These are phyloP conservation scores for Zygosaccharomyces pseudorouxii DNA, from an alignment of 805 yeast species.

Conservation along the genomic window DNA sequence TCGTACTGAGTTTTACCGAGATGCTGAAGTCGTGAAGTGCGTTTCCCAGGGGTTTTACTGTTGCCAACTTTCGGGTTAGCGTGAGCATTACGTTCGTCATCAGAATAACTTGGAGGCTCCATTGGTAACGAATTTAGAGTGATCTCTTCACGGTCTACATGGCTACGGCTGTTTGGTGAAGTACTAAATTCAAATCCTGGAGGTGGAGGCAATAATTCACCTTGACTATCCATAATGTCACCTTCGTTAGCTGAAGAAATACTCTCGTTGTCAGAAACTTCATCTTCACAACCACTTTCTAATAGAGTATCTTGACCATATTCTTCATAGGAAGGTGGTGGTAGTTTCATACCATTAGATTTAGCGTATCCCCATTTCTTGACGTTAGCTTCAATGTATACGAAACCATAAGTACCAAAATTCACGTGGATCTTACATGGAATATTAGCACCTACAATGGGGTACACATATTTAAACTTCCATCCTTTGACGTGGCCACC, in stretches of 20 bases:
- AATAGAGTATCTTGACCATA: slow-evolving; percentile 73
- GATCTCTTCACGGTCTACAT: slow-evolving; percentile 28
- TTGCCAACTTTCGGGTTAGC: background rate
- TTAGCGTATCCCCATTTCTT: slow-evolving; percentile 97
- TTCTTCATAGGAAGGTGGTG: slow-evolving; percentile 89
- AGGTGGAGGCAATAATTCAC: slow-evolving; percentile 34
- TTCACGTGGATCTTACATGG: slow-evolving; percentile 82
- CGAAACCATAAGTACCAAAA: slow-evolving; percentile 85
- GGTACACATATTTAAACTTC: slow-evolving; percentile 67
- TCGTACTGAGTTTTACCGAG: background rate
- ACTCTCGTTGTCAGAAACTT: slow-evolving; percentile 34
- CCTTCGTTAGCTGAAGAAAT: slow-evolving; percentile 29
- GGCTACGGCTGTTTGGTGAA: slow-evolving; percentile 16
- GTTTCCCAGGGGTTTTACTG: background rate
- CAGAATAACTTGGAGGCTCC: slow-evolving; percentile 39
- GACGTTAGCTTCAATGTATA: slow-evolving; percentile 86
- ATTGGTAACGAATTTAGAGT: slow-evolving; percentile 35
- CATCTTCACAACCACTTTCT: slow-evolving; percentile 56
- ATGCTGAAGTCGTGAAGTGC: background rate
- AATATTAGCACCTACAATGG: slow-evolving; percentile 84
- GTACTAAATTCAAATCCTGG: slow-evolving; percentile 37
- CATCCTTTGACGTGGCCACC: slow-evolving; percentile 77
- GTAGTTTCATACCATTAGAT: slow-evolving; percentile 77
- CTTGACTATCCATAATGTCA: slow-evolving; percentile 27
- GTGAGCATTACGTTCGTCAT: slow-evolving; percentile 12